Percentiles rank a stretch among this genome's conserved stretches.
phyloP scores from a whole-genome alignment of 2,329 filamentous ascomycete genomes.

The Hypoxylon rubiginosum region DNA sequence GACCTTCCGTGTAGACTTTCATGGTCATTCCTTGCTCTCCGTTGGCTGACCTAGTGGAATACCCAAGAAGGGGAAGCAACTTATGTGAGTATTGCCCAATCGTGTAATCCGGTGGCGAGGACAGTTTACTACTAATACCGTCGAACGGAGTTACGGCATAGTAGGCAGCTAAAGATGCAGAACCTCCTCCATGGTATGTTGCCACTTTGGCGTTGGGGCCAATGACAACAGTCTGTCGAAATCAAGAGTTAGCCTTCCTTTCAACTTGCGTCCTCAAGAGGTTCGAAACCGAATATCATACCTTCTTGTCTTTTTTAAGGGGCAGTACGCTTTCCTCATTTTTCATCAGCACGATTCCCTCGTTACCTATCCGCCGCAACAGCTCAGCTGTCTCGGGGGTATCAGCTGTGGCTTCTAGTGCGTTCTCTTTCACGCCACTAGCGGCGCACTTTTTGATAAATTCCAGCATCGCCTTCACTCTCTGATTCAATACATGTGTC shows the following conservation, averaged over 20 bases:
- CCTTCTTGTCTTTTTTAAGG: constrained; percentile 71
- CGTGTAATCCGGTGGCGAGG: constrained; percentile 61
- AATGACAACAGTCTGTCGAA: constrained; percentile 64
- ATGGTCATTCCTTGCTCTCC: constrained; percentile 72
- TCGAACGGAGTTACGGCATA: constrained; percentile 80
- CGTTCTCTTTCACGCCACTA: constrained; percentile 67
- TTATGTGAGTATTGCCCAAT: constrained; percentile 76
- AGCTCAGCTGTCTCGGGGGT: constrained; percentile 73
- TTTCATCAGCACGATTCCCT: constrained; percentile 80
- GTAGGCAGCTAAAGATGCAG: constrained; percentile 71
- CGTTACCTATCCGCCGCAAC: constrained; percentile 74
- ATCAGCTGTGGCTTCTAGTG: constrained; percentile 66
- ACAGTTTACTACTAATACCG: constrained; percentile 71
- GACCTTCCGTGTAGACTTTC: constrained; percentile 72
- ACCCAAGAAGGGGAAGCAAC: constrained; percentile 70
- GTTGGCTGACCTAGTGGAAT: constrained; percentile 63
- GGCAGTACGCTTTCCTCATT: constrained; percentile 76
- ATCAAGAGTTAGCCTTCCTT: constrained; percentile 5
- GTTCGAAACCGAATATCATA: constrained; percentile 39
- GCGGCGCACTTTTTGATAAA: constrained; percentile 70
- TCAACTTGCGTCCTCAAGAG: background rate
- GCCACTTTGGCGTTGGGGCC: constrained; percentile 70
- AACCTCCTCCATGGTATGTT: constrained; percentile 74
- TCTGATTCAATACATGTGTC: constrained; percentile 67
- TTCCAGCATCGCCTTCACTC: constrained; percentile 69